Evolutionary conservation across 805 yeast species (phyloP).

Genomic region (Yarrowia sp.): DNA sequence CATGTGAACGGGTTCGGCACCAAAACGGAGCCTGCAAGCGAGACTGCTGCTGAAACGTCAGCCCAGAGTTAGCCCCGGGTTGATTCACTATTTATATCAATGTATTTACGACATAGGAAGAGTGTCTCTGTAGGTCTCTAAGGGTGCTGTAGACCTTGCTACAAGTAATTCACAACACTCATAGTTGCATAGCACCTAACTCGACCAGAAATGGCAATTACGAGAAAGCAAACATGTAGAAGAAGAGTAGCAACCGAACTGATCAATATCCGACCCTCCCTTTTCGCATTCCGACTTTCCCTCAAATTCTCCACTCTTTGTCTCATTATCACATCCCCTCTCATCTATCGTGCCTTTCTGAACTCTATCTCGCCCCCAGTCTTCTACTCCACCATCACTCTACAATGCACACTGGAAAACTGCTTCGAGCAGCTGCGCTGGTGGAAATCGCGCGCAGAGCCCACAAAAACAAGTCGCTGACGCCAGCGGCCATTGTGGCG

Average conservation of each 20-base stretch:
- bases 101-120: not conserved
- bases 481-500: conserved; percentile 51
- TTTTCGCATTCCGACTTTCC: too few relatives aligned
- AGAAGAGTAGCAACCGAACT: too few relatives aligned
- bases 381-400: not conserved
- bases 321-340: too few relatives aligned
- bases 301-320: too few relatives aligned
- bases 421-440: conserved; percentile 29
- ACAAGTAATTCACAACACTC: too few relatives aligned
- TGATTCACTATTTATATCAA: conserved; percentile 7
- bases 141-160: too few relatives aligned
- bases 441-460: conserved; percentile 46
- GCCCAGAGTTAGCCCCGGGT: not conserved
- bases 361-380: conserved; percentile 1
- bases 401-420: conserved; percentile 34
- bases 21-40: not conserved
- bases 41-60: not conserved
- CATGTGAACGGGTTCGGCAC: not conserved
- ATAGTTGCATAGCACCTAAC: too few relatives aligned
- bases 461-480: conserved; percentile 51
- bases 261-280: too few relatives aligned
- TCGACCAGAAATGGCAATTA: too few relatives aligned
- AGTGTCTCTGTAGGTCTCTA: too few relatives aligned
- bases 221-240: too few relatives aligned
- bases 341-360: not conserved